phyloP scores from a whole-genome alignment of 2,329 filamentous ascomycete species.

The Aspergillus aculeatus region DNA sequence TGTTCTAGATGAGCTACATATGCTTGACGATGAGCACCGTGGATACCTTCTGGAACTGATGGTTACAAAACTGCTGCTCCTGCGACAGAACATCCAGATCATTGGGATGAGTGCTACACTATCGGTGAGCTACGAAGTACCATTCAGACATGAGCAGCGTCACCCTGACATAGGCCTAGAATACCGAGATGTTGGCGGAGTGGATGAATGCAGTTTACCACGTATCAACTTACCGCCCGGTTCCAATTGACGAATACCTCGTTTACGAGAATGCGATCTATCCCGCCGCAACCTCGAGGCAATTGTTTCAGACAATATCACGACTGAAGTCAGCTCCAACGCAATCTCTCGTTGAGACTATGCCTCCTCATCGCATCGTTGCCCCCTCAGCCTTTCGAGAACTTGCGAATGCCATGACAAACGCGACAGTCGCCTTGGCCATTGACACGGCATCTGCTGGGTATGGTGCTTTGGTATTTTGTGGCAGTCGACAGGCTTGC shows the following conservation, averaged over 20 bases:
- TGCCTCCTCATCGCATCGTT: conserved; percentile 48
- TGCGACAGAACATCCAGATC: conserved; percentile 67
- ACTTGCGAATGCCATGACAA: conserved; percentile 63
- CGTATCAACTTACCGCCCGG: conserved; percentile 68
- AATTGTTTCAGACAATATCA: conserved; percentile 58
- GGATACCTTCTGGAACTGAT: conserved; percentile 74
- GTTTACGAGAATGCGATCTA: conserved; percentile 71
- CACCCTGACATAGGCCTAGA: conserved; percentile 49
- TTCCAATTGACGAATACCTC: conserved; percentile 73
- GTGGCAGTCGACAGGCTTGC: conserved; percentile 65
- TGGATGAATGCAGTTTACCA: conserved; percentile 73
- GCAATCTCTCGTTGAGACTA: conserved; percentile 30
- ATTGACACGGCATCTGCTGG: conserved; percentile 67
- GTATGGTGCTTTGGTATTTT: conserved; percentile 72
- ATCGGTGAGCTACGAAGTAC: conserved; percentile 51
- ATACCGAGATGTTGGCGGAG: conserved; percentile 65
- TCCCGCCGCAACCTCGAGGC: conserved; percentile 58
- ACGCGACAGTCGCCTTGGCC: conserved; percentile 68
- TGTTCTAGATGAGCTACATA: conserved; percentile 77
- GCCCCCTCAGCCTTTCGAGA: conserved; percentile 59
- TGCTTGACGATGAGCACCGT: conserved; percentile 73
- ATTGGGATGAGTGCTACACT: conserved; percentile 79
- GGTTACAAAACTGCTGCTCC: conserved; percentile 68
- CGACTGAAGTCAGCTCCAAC: conserved; percentile 44
- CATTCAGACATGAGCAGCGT: background rate